Evolutionary conservation across 2,329 filamentous ascomycete species (phyloP), one percentile per base, ranked within the genome.

Genomic region (Neofusicoccum ribis): DNA sequence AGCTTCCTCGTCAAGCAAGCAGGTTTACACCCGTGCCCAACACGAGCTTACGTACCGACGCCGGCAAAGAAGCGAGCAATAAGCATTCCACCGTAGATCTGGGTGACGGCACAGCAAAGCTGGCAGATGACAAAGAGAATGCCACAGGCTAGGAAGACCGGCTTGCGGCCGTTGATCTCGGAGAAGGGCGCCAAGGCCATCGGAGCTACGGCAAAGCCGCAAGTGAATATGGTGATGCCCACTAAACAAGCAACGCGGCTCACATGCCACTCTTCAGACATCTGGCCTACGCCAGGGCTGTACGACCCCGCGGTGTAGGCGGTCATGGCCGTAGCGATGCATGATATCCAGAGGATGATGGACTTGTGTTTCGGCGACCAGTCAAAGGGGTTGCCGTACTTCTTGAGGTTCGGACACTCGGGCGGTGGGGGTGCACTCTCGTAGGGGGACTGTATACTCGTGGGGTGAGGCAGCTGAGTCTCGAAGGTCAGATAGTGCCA

Each of bases 171-270:
- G 77, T 95, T 92, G 74, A 96, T 89, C 78, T 97, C 93, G 0
- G 89, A 92, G 69, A 97, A 89, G 0, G 93, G 93, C 0, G 93
- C 93, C 0, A 97, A 84, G 0, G 92, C 83, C 93, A 97, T 97
- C 0, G 93, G 93, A 0, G 91, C 90, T 27, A 93, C 77, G 0
- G 85, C 92, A 70, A 97, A 97, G 3, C 93, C 93, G 12, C 68
- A 69, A 0, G 91, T 95, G 76, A 95, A 97, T 0, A 87, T 86
- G 0, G 93, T 96, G 67, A 97, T 91, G 39, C 92, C 92, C 1
- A 88, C 81, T 5, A 90, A 80, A n/a, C 88, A 85, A 1, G 88
- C 88, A n/a, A 90, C 82, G 9, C 82, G 80, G 44, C 87, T 89
- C 0, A 91, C 82, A 3, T 84, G 76, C 78, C 91, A 91, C 72